Evolutionary conservation across 495 filamentous ascomycete genomes (phyloP).

Genomic region (Penicillium antarcticum): DNA sequence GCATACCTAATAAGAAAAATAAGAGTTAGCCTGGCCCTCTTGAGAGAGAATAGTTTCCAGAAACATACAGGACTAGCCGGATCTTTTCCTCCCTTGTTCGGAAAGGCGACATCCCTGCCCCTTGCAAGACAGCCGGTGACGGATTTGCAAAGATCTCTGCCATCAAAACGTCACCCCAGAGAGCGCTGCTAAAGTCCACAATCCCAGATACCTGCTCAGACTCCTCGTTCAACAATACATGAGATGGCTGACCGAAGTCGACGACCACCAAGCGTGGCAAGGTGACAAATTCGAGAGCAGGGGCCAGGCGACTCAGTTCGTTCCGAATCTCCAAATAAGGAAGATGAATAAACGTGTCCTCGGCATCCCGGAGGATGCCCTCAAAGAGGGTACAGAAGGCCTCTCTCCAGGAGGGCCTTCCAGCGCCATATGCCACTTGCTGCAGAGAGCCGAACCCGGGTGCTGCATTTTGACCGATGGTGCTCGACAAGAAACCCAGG

Average conservation of each 20-base stretch:
- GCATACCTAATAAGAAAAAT: constrained; percentile 28
- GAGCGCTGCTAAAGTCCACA: constrained; percentile 42
- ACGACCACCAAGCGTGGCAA: constrained; percentile 56
- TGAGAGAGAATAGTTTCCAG: not conserved
- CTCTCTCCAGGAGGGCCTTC: constrained; percentile 57
- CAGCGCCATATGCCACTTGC: constrained; percentile 43
- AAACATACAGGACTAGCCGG: constrained; percentile 36
- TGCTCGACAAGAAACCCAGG: constrained; percentile 30
- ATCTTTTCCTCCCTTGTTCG: constrained; percentile 21
- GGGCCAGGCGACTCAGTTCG: constrained; percentile 43
- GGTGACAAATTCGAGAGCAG: constrained; percentile 53
- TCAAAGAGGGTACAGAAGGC: constrained; percentile 61
- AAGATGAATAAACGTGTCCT: constrained; percentile 65
- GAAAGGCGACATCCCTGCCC: constrained; percentile 30
- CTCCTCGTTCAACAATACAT: constrained; percentile 55
- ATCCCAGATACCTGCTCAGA: constrained; percentile 44
- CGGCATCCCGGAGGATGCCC: constrained; percentile 60
- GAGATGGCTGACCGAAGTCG: constrained; percentile 51
- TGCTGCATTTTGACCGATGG: constrained; percentile 38
- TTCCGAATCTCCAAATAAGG: constrained; percentile 63
- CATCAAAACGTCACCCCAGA: constrained; percentile 51
- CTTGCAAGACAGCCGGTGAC: constrained; percentile 33
- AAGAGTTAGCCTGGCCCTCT: not conserved
- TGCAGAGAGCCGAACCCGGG: constrained; percentile 48
- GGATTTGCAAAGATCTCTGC: constrained; percentile 42